A percentile compares a stretch with the other conserved stretches of the same genome.
These are phyloP conservation scores for Scalesia atractyloides DNA, from an alignment of 129 eudicot genomes.

Conservation along the genomic window DNA sequence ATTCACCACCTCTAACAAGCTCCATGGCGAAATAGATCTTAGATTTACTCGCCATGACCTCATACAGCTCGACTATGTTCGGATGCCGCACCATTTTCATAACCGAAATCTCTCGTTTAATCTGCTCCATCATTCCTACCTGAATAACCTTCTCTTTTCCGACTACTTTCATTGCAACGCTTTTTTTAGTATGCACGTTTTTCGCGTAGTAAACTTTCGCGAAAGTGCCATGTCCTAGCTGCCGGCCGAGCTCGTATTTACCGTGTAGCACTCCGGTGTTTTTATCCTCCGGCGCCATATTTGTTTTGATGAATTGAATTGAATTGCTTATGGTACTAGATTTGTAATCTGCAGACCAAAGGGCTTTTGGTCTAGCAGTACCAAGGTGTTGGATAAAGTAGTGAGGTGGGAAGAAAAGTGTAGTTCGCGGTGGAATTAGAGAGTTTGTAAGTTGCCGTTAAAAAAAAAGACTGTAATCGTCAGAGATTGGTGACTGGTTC, in stretches of 20 bases:
- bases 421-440: no score
- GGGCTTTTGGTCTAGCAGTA: no score
- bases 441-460: no score
- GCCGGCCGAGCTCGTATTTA: neutral
- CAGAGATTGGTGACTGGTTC: neutral
- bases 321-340: neutral
- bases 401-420: no score
- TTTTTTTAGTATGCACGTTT: neutral
- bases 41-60: slow-evolving; percentile 1
- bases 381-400: no score
- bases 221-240: neutral
- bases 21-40: slow-evolving; percentile 1
- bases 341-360: no score
- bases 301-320: neutral
- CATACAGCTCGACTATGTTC: neutral
- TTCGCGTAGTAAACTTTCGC: neutral
- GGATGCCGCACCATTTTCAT: neutral
- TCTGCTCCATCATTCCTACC: neutral
- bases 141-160: neutral
- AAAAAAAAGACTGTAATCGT: neutral
- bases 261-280: neutral
- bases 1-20: neutral
- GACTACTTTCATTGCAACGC: neutral
- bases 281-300: neutral
- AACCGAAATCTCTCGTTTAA: neutral